A percentile compares a stretch with the other conserved stretches of the same genome.
These are phyloP conservation scores for Starmerella lactis-condensi DNA, from an alignment of 805 yeast genomes.

Conservation along the genomic window DNA sequence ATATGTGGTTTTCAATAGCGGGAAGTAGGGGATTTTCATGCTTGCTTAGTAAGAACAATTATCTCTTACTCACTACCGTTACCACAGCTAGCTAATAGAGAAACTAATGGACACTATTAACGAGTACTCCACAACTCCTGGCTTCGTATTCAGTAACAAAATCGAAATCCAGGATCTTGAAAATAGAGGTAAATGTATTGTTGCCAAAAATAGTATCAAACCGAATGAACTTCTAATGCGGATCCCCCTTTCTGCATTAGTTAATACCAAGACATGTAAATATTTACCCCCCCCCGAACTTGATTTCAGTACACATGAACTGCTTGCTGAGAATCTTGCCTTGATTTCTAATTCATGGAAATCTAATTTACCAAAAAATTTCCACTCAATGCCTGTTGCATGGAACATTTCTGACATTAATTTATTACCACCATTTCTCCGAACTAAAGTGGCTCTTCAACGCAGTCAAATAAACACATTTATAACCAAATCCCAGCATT, in stretches of 20 bases:
- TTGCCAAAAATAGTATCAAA: conserved; percentile 26
- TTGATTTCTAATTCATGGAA: conserved; percentile 27
- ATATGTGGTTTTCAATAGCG: conserved; percentile 13
- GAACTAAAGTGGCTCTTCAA: conserved; percentile 13
- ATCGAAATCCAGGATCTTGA: conserved; percentile 26
- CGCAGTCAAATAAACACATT: conserved; percentile 2
- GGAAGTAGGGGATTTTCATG: conserved; percentile 11
- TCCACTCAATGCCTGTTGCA: conserved; percentile 39
- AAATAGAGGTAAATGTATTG: conserved; percentile 47
- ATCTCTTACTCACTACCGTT: neutral
- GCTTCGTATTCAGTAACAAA: conserved; percentile 14
- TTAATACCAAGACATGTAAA: conserved; percentile 10
- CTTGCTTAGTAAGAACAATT: neutral
- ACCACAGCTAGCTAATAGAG: neutral
- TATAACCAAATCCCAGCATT: neutral
- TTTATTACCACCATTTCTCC: conserved; percentile 14
- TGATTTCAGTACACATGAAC: conserved; percentile 10
- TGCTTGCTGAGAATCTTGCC: conserved; percentile 10
- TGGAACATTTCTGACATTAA: conserved; percentile 30
- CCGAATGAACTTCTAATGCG: conserved; percentile 9
- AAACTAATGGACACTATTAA: conserved; percentile 7
- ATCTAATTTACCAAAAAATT: conserved; percentile 46
- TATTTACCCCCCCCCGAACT: neutral
- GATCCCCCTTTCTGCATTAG: conserved; percentile 11
- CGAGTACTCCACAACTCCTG: conserved; percentile 1